Conservation (phyloP, 495 filamentous ascomycete species). For the Tuber magnatum region DNA sequence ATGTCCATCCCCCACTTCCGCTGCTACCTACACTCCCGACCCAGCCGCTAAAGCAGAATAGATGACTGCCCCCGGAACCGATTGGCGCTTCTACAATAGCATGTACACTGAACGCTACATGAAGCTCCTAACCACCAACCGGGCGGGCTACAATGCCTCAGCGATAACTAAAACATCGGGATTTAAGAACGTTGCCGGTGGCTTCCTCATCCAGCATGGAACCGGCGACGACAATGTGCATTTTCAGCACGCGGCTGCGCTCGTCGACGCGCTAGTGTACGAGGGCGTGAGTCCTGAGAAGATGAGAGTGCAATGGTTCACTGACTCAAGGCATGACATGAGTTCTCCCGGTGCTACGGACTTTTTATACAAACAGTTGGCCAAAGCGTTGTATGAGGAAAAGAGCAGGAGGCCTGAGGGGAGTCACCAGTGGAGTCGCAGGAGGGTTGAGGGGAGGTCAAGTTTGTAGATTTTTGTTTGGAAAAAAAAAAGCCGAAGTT, state of each 20-base stretch:
- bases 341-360: slow-evolving; percentile 44
- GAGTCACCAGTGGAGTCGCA: slow-evolving; percentile 46
- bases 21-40: neutral
- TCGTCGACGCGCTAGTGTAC: slow-evolving; percentile 49
- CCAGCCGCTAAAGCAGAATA: slow-evolving; percentile 1
- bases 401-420: slow-evolving; percentile 42
- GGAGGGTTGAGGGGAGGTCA: neutral
- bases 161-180: slow-evolving; percentile 46
- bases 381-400: slow-evolving; percentile 47
- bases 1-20: neutral
- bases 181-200: slow-evolving; percentile 50
- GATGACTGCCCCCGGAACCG: slow-evolving; percentile 49
- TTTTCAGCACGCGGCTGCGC: slow-evolving; percentile 51
- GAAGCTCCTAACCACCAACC: slow-evolving; percentile 50
- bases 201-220: slow-evolving; percentile 52
- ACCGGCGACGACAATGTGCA: slow-evolving; percentile 58
- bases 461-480: neutral
- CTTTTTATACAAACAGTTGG: slow-evolving; percentile 52
- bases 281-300: slow-evolving; percentile 49
- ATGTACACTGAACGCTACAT: slow-evolving; percentile 62
- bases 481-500: too few relatives aligned
- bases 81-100: slow-evolving; percentile 58
- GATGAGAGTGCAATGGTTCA: slow-evolving; percentile 49
- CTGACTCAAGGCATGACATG: slow-evolving; percentile 52
- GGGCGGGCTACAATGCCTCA: slow-evolving; percentile 46